phyloP scores from a whole-genome alignment of 345 rosid genomes.

The Sapria himalayana region DNA sequence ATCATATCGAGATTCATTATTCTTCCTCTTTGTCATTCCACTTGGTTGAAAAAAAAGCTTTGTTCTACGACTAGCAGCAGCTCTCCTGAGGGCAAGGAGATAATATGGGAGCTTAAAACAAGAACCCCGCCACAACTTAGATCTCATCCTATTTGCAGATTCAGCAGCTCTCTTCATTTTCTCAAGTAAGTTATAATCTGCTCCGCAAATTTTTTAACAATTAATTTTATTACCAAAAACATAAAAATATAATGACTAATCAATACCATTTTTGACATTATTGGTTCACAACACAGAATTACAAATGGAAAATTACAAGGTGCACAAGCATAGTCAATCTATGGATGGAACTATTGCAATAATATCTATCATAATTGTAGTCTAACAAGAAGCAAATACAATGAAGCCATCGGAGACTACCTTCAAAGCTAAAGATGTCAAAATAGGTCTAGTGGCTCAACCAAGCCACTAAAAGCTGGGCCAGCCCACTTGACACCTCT shows the following conservation, averaged over 20 bases:
- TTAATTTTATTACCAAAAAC: not conserved
- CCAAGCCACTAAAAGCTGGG: too few relatives aligned
- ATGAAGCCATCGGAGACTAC: too few relatives aligned
- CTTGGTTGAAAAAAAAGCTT: constrained; percentile 33
- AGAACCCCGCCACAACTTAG: constrained; percentile 17
- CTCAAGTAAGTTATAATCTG: constrained; percentile 75
- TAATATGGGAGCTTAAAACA: constrained; percentile 14
- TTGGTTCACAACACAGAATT: too few relatives aligned
- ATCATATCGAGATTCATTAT: constrained; percentile 32
- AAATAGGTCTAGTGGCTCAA: too few relatives aligned
- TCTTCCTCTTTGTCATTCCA: constrained; percentile 63
- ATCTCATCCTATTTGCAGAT: constrained; percentile 43
- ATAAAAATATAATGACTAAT: not conserved
- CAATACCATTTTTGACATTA: too few relatives aligned
- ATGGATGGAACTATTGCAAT: too few relatives aligned
- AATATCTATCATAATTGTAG: too few relatives aligned
- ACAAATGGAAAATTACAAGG: too few relatives aligned
- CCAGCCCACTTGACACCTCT: too few relatives aligned
- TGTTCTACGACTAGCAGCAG: constrained; percentile 43
- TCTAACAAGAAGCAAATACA: too few relatives aligned
- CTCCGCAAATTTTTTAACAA: not conserved
- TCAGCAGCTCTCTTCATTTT: constrained; percentile 64
- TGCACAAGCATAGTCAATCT: too few relatives aligned
- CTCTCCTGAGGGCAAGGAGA: constrained; percentile 23
- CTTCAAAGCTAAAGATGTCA: too few relatives aligned